Base-by-base conservation (phyloP, 1,284 basidiomycete species). In the Austropuccinia psidii region DNA sequence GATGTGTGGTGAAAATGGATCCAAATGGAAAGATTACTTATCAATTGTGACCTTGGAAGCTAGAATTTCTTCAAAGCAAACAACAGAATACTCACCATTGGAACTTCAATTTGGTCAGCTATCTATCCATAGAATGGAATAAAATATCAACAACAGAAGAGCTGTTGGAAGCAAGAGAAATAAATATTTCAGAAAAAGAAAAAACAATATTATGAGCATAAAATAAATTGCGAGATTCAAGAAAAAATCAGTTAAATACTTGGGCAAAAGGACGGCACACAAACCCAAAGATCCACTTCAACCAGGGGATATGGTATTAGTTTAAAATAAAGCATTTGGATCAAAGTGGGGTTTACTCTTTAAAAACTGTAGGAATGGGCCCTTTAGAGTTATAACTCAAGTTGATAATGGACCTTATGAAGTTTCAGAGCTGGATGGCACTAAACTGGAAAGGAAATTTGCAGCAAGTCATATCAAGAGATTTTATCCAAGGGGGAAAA, bases 51-150 rank as follows among this genome's bases (percentile, higher is more conserved):
- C 54, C 1, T 67, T 67, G 35, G 21, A 45, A 3, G 62, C 43
- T 29, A 43, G 45, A n/a, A 65, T 65, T 43, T 65, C 62, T 15
- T 45, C 62, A 2, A 65, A 65, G 35, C 6, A 43, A 3, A 49
- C 62, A 7, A 65, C 62, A 4, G 47, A 47, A 3, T 49, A 50
- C 33, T 66, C 64, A 2, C 64, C 64, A 8, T 66, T 49, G 9
- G 47, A 66, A 29, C 33, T 66, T 2, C 27, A 33, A 7, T 65
- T 65, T 65, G 62, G 62, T 4, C 62, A 65, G 21, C 45, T 64
- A 6, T 21, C 27, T 64, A 27, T 33, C 35, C 4, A 45, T 45
- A 3, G 39, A 65, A 27, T 65, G 62, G 62, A n/a, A 6, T 6
- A 45, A 64, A 9, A 21, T 64, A 21, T 2, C 4, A 5, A 45